These are phyloP conservation scores for Wickerhamomyces alni DNA, from an alignment of 805 yeast genomes.

Conservation along the genomic window DNA sequence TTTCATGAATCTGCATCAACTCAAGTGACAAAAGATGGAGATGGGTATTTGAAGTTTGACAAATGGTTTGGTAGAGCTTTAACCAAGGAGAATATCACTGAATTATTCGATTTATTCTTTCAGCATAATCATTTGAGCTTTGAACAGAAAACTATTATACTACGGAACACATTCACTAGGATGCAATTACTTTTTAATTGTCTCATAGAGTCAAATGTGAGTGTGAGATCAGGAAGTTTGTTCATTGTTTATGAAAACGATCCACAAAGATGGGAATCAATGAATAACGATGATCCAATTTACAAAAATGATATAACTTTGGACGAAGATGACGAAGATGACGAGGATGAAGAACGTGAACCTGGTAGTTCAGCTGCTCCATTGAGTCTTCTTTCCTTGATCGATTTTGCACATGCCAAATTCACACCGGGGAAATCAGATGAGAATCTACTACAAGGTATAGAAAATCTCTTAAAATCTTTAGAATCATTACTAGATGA, in stretches of 20 bases:
- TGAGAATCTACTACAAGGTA: conserved; percentile 62
- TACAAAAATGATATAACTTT: conserved; percentile 29
- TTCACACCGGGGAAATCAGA: conserved; percentile 63
- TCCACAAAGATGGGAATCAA: conserved; percentile 40
- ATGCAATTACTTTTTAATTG: conserved; percentile 63
- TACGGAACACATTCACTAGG: conserved; percentile 46
- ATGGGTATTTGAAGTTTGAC: conserved; percentile 46
- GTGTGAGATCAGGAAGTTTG: conserved; percentile 68
- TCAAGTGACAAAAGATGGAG: conserved; percentile 20
- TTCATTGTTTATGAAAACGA: conserved; percentile 74
- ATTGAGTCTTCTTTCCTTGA: conserved; percentile 57
- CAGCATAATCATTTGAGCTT: conserved; percentile 27
- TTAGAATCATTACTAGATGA: conserved; percentile 26
- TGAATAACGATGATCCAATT: conserved; percentile 35
- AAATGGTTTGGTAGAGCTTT: conserved; percentile 70
- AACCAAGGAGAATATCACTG: conserved; percentile 33
- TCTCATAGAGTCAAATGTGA: conserved; percentile 51
- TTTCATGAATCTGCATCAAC: conserved; percentile 7
- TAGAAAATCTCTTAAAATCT: conserved; percentile 49
- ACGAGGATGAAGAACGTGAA: conserved; percentile 23
- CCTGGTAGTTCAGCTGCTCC: conserved; percentile 20
- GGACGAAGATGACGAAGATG: conserved; percentile 27
- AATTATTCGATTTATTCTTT: conserved; percentile 44
- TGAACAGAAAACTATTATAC: conserved; percentile 30
- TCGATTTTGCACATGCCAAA: conserved; percentile 89